Percentiles rank a stretch among this genome's conserved stretches.
phyloP scores from a whole-genome alignment of 352 stramenopile species.

The Globisporangium irregulare region DNA sequence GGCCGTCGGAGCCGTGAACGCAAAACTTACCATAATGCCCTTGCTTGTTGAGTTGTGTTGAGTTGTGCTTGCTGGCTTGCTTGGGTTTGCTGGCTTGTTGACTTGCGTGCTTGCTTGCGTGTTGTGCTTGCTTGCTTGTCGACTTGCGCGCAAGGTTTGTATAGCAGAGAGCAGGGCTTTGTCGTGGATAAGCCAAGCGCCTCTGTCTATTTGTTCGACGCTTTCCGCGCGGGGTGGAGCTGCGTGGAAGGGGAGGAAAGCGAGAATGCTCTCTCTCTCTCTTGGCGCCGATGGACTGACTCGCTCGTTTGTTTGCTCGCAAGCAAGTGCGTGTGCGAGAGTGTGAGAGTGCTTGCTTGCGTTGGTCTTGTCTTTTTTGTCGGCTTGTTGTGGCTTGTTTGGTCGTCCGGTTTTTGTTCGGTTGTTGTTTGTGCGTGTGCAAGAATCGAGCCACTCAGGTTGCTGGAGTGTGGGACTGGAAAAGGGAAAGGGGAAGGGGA shows the following conservation, averaged over 20 bases:
- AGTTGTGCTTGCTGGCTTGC: slow-evolving; percentile 2
- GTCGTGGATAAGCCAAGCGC: neutral
- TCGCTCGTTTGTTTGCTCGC: slow-evolving; percentile 7
- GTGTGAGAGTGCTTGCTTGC: neutral
- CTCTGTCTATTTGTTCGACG: slow-evolving; percentile 7
- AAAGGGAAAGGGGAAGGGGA: neutral
- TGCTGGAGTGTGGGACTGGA: neutral
- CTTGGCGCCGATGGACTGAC: neutral
- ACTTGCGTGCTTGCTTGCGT: neutral
- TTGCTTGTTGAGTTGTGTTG: neutral
- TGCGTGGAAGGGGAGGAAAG: slow-evolving; percentile 14
- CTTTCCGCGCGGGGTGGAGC: neutral
- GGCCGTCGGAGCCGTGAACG: slow-evolving; percentile 16
- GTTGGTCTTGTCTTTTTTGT: neutral
- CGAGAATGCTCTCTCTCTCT: slow-evolving; percentile 13
- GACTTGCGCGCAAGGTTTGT: no score
- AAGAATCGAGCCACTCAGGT: slow-evolving; percentile 1
- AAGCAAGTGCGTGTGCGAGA: neutral
- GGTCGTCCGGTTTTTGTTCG: neutral
- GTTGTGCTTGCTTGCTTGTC: neutral
- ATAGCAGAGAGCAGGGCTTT: no score
- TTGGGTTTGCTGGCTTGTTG: neutral
- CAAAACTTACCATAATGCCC: slow-evolving; percentile 15
- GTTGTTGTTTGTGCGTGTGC: neutral
- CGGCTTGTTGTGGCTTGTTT: neutral